Evolutionary conservation across 148 eudicot species (phyloP).

Genomic region (Arbutus unedo): DNA sequence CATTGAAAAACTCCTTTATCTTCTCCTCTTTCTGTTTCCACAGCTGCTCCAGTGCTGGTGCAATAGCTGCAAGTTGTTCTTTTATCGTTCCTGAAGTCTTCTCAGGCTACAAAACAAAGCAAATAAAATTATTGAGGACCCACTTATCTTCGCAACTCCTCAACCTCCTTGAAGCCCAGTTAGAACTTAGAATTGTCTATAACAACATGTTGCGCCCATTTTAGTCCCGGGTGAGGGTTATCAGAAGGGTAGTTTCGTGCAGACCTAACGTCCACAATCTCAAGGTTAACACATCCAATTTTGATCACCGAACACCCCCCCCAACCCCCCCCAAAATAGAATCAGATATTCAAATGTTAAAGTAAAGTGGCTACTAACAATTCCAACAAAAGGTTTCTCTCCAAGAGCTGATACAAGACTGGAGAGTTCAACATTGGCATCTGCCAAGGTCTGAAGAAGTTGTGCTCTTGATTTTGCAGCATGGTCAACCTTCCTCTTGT

Average conservation of each 20-base stretch:
- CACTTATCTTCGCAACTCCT: not conserved
- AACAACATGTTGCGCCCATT: not conserved
- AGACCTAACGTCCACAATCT: not conserved
- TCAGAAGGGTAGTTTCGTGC: not conserved
- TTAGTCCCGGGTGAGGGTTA: not conserved
- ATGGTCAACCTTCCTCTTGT: constrained; percentile 91
- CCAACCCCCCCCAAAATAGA: not conserved
- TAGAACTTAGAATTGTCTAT: not conserved
- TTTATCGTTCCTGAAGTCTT: constrained; percentile 89
- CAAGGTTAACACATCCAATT: not conserved
- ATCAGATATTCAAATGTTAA: not conserved
- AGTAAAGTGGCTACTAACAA: constrained; percentile 43
- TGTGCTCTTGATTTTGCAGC: constrained; percentile 89
- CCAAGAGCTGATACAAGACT: constrained; percentile 83
- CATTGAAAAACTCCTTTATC: constrained; percentile 70
- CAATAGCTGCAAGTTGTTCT: constrained; percentile 88
- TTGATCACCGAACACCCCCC: not conserved
- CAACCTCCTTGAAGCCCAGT: not conserved
- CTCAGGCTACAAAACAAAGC: constrained; percentile 64
- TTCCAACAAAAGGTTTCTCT: constrained; percentile 65
- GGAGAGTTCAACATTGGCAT: constrained; percentile 75
- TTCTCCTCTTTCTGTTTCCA: constrained; percentile 85
- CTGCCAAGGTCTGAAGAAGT: constrained; percentile 86
- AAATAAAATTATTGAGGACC: constrained; percentile 7
- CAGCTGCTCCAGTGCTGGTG: constrained; percentile 80